Base-by-base conservation (phyloP, 2,329 filamentous ascomycete genomes). In the Xylariaceae sp. region DNA sequence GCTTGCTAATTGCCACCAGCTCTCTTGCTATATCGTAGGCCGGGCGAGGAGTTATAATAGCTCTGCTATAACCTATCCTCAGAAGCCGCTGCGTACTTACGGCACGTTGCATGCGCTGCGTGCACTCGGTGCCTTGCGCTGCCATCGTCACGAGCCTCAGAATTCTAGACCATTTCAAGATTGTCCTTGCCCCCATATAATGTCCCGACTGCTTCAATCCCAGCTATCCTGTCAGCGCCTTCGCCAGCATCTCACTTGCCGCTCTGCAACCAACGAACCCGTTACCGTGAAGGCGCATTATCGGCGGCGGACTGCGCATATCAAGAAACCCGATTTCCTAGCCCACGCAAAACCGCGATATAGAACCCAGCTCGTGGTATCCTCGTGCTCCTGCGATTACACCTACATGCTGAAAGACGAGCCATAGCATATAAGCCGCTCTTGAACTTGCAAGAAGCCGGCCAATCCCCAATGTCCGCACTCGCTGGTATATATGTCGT, bases 401-500 rank as follows among this genome's bases (percentile, higher is more conserved):
- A 44, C 46, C 50, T 36, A 41, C 47, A 41, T 33, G n/a, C n/a
- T 47, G 36, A 39, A 31, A 32, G 19, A 36, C 40, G 34, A 40
- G 43, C 40, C 47, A 53, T 50, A 39, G 40, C 48, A 48, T 43
- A 41, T 40, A 36, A 41, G 23, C 32, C 32, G 17, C 36, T 39
- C 38, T 45, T 32, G 38, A 33, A 47, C 31, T 42, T 51, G 47
- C 47, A 46, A 48, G 41, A 46, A 49, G 36, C 46, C 49, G 44
- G 36, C 39, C 30, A 41, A 38, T 41, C 39, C 44, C 48, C 52
- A 47, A 59, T 59, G 57, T 50, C 47, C 47, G 44, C 34, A 48
- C 51, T 48, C 54, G 44, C 50, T 51, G 54, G 48, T 49, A 52
- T 54, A 55, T 48, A 62, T 63, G 60, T 59, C 59, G 60, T 59